A percentile compares a stretch with the other conserved stretches of the same genome.
These are phyloP conservation scores for Yamadazyma endophytica DNA, from an alignment of 805 yeast genomes.

Conservation along the genomic window DNA sequence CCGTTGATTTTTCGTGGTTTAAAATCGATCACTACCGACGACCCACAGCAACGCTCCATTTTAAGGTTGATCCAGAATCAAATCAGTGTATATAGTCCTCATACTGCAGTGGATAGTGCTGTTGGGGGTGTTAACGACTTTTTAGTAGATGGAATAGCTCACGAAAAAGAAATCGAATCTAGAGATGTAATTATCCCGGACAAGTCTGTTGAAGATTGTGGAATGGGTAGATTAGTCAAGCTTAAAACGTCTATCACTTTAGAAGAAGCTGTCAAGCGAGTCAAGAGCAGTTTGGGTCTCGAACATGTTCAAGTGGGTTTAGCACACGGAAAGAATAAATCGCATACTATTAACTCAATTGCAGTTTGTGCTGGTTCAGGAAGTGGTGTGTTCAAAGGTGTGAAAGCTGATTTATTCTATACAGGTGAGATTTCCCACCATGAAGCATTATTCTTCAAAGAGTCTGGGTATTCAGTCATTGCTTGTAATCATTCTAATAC, in stretches of 20 bases:
- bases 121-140: slow-evolving; percentile 93
- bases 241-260: slow-evolving; percentile 44
- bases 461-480: slow-evolving; percentile 66
- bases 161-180: slow-evolving; percentile 19
- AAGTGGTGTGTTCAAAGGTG: slow-evolving; percentile 63
- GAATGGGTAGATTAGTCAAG: slow-evolving; percentile 74
- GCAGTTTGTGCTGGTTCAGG: slow-evolving; percentile 98
- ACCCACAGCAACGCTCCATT: slow-evolving; percentile 81
- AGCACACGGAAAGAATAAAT: slow-evolving; percentile 18
- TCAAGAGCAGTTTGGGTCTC: slow-evolving; percentile 54
- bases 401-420: slow-evolving; percentile 62
- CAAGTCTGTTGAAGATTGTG: slow-evolving; percentile 48
- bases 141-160: slow-evolving; percentile 58
- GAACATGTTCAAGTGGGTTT: slow-evolving; percentile 59
- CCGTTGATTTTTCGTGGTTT: slow-evolving; percentile 92
- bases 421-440: slow-evolving; percentile 97
- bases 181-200: slow-evolving; percentile 44
- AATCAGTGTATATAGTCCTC: slow-evolving; percentile 92
- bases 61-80: slow-evolving; percentile 68
- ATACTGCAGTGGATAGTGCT: slow-evolving; percentile 94
- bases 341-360: slow-evolving; percentile 43
- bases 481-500: slow-evolving; percentile 89
- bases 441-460: slow-evolving; percentile 71
- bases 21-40: slow-evolving; percentile 57
- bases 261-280: slow-evolving; percentile 39